Base-by-base conservation (phyloP, 2,329 filamentous ascomycete species). In the Xylariomycetidae sp. region DNA sequence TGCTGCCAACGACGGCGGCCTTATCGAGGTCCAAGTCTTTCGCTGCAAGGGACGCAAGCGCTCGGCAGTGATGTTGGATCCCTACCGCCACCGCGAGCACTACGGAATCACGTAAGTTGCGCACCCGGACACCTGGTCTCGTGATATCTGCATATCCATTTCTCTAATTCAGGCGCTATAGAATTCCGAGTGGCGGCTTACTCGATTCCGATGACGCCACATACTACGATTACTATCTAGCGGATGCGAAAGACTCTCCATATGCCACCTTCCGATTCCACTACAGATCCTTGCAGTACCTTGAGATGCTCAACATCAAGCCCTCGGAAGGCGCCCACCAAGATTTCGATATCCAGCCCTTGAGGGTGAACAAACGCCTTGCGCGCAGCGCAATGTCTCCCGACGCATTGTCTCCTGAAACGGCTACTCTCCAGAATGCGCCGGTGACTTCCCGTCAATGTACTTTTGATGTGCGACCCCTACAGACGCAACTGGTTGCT, bases 201-300 rank as follows among this genome's bases (percentile, higher is more conserved):
- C 35, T 77, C 3, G 66, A 74, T 13, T 60, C 59, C 13, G 59
- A 74, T 43, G 61, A 71, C 27, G 60, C 65, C 9, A 61, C 53
- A 9, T 76, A 64, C 49, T 76, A 70, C 43, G 62, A 73, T 41
- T 79, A 68, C 55, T 52, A 62, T 26, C 56, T 78, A 4, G 47
- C 64, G 15, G 74, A 78, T 35, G 52, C 69, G 0, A 69, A 61
- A 34, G 65, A 75, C 26, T 58, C 51, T 2, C 74, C 74, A 0
- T 76, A 66, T 40, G 66, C 65, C 4, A 65, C 63, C 0, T 78
- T 77, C 39, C 61, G 61, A 17, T 74, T 77, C 39, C 69, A 78
- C 38, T 78, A 78, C 42, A 65, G 73, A 19, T 72, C 68, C 6
- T 68, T 63, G 65, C 57, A 61, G 8, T 65, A 63, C 34, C 61